Evolutionary conservation across 1,284 basidiomycete species (phyloP).

Genomic region (Fomitopsis schrenkii): DNA sequence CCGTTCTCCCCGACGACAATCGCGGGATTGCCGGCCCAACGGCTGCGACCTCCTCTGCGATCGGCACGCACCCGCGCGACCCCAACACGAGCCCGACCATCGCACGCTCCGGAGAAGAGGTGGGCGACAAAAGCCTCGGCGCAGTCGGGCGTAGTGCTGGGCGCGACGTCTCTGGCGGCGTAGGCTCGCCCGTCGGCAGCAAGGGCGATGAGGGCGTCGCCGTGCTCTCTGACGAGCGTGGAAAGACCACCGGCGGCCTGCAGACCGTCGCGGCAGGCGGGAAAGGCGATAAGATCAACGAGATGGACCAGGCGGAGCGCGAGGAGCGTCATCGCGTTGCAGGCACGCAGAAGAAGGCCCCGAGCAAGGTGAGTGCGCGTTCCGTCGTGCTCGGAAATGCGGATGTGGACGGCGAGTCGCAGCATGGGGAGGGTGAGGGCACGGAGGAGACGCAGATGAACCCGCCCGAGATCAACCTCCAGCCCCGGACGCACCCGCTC

Average conservation of each 20-base stretch:
- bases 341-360: not conserved
- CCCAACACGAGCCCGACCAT: not conserved
- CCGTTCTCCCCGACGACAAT: slow-evolving; percentile 28
- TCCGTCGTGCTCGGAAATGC: not conserved
- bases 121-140: slow-evolving; percentile 3
- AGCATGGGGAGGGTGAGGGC: not conserved
- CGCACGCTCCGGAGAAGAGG: not conserved
- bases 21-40: slow-evolving; percentile 4
- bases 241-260: too few species aligned
- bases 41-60: slow-evolving; percentile 1
- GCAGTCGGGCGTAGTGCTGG: not conserved
- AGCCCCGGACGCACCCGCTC: slow-evolving; percentile 21
- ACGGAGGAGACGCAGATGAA: slow-evolving; percentile 19
- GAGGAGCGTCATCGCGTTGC: not conserved
- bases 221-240: slow-evolving; percentile 23
- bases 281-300: slow-evolving; percentile 4
- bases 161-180: slow-evolving; percentile 11
- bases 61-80: slow-evolving; percentile 4
- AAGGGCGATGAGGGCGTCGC: slow-evolving; percentile 24
- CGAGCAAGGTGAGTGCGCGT: slow-evolving; percentile 2
- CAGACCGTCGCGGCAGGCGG: too few species aligned
- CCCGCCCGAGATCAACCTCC: slow-evolving; percentile 15
- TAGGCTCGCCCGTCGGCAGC: slow-evolving; percentile 24
- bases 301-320: slow-evolving; percentile 7
- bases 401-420: not conserved